Conservation (phyloP, 1,284 basidiomycete genomes). For the Rhodotorula sp. region DNA sequence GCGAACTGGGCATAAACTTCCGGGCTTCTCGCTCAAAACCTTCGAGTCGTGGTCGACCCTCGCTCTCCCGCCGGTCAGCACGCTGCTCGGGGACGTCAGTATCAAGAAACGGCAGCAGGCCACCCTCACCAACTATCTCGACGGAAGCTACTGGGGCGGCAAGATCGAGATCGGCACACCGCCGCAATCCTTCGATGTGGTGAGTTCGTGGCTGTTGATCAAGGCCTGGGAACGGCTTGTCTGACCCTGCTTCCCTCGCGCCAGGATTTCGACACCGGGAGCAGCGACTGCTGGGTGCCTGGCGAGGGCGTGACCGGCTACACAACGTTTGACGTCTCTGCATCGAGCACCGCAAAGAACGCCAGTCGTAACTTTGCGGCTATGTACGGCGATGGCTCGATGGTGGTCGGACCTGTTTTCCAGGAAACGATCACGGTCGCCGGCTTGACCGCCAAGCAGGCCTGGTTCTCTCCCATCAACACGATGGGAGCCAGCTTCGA, state of each 20-base stretch:
- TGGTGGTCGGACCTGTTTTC: conserved; percentile 58
- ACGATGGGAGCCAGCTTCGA: conserved; percentile 39
- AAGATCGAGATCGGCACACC: conserved; percentile 42
- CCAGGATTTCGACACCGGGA: conserved; percentile 29
- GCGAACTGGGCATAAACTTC: conserved; percentile 1
- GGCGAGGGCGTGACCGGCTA: conserved; percentile 36
- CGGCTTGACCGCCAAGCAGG: conserved; percentile 46
- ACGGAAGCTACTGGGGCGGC: conserved; percentile 41
- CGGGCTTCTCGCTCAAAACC: conserved; percentile 1
- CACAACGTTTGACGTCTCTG: conserved; percentile 41
- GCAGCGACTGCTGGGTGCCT: conserved; percentile 47
- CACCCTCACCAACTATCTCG: conserved; percentile 11
- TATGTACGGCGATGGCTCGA: conserved; percentile 59
- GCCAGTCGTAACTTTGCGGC: conserved; percentile 52
- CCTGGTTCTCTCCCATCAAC: conserved; percentile 48
- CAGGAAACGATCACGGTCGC: conserved; percentile 55
- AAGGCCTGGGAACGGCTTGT: too few relatives aligned
- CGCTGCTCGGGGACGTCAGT: background rate
- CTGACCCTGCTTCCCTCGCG: background rate
- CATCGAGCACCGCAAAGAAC: conserved; percentile 40
- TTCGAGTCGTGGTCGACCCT: conserved; percentile 7
- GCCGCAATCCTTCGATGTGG: conserved; percentile 29
- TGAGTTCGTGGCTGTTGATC: background rate
- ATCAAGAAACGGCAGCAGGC: conserved; percentile 6
- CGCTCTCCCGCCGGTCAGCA: background rate